Evolutionary conservation across 768 basidiomycete genomes (phyloP).

Genomic region (Epithele typhae): DNA sequence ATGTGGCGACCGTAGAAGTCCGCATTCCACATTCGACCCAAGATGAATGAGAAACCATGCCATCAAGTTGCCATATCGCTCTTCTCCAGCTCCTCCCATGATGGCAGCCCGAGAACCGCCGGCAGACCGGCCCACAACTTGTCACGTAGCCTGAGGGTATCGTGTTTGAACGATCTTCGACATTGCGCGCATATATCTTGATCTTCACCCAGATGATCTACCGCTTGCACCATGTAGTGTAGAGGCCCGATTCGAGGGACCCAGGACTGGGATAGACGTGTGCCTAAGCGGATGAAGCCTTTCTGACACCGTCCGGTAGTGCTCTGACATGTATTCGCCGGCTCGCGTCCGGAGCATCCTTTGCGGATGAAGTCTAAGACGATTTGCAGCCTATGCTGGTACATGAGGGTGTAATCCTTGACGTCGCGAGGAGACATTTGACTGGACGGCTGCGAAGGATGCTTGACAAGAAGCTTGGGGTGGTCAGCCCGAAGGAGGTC

Average conservation of each 20-base stretch:
- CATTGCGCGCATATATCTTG: constrained; percentile 40
- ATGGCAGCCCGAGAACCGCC: constrained; percentile 37
- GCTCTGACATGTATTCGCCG: constrained; percentile 1
- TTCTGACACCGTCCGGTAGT: constrained; percentile 31
- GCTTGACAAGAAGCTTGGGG: constrained; percentile 44
- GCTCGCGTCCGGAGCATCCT: constrained; percentile 29
- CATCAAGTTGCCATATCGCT: constrained; percentile 17
- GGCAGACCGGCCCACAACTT: constrained; percentile 48
- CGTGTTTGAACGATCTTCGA: constrained; percentile 36
- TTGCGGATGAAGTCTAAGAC: constrained; percentile 46
- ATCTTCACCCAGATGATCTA: constrained; percentile 30
- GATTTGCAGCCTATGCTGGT: constrained; percentile 46
- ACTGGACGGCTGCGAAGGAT: constrained; percentile 48
- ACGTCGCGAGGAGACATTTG: constrained; percentile 38
- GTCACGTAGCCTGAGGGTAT: constrained; percentile 35
- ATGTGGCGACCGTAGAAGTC: no score
- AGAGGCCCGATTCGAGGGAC: constrained; percentile 46
- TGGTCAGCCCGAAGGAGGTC: constrained; percentile 47
- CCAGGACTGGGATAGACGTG: constrained; percentile 45
- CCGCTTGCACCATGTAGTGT: constrained; percentile 49
- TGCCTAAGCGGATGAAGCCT: constrained; percentile 39
- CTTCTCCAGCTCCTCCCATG: constrained; percentile 40
- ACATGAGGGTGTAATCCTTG: constrained; percentile 52
- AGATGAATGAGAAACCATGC: no score
- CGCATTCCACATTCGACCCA: no score